Percentiles rank a stretch among this genome's conserved stretches.
Evolutionary conservation across 2,329 filamentous ascomycete genomes (phyloP).

Genomic region (Pseudocercospora fuligena): DNA sequence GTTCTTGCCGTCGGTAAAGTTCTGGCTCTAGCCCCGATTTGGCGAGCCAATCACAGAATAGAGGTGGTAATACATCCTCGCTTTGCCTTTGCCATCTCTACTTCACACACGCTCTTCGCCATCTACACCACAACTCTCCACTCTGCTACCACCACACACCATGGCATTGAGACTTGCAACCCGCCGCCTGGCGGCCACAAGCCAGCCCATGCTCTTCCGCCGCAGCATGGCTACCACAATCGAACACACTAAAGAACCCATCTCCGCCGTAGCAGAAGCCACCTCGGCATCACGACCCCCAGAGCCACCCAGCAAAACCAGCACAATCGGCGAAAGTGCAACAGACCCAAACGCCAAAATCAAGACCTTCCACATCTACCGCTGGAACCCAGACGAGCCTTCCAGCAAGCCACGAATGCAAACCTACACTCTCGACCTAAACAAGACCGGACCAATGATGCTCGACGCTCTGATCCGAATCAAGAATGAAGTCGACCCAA

Average conservation of each 20-base stretch:
- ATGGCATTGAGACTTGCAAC: conserved; percentile 45
- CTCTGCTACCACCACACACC: conserved; percentile 28
- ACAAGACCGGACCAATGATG: conserved; percentile 99
- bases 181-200: conserved; percentile 41
- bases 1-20: not conserved
- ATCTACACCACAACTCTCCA: conserved; percentile 27
- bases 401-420: conserved; percentile 95
- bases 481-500: conserved; percentile 98
- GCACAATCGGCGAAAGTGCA: conserved; percentile 66
- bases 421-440: conserved; percentile 90
- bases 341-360: conserved; percentile 63
- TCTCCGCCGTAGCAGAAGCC: conserved; percentile 37
- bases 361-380: conserved; percentile 98
- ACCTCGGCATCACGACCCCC: conserved; percentile 39
- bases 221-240: conserved; percentile 44
- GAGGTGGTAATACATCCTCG: not conserved
- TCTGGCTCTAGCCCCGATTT: too few relatives aligned
- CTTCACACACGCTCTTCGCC: conserved; percentile 12
- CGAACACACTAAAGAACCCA: conserved; percentile 41
- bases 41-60: not conserved
- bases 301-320: conserved; percentile 59
- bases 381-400: conserved; percentile 95
- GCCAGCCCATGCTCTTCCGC: conserved; percentile 37
- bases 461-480: conserved; percentile 95
- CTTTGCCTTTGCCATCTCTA: conserved; percentile 1